Evolutionary conservation across 164 flowering plant genomes (phyloP), one percentile per base, ranked within the genome.

Genomic region (Kalanchoe fedtschenkoi): DNA sequence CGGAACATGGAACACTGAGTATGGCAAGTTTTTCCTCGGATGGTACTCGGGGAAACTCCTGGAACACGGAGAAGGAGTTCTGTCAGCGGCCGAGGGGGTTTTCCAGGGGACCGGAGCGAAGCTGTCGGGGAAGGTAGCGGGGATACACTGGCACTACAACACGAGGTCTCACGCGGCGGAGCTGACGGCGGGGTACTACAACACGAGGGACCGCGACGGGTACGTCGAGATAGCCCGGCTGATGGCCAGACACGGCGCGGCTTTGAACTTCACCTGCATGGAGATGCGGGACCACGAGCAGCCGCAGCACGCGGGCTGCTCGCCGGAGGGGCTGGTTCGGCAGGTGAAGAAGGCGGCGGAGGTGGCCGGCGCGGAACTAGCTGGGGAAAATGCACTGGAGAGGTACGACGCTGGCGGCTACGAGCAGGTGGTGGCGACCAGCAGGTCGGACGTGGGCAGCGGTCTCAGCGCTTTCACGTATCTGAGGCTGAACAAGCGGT

Each of bases 41-140:
- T 83, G 87, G 87, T 83, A 83, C 69, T 80, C 83, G 66, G 83
- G 80, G 56, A 83, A 57, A 71, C 71, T 83, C 61, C 71, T 83
- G 29, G 71, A 63, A 62, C 87, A 80, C 65, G 84, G 84, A 26
- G 87, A 80, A 76, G 77, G 74, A 34, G 72, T 83, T 71, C 78
- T 80, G 59, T 76, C 69, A 46, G 78, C 66, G 70, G 81, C 83
- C 34, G 79, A 82, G 60, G 75, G 67, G 28, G 61, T 83, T 62
- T 58, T 83, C 56, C 66, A 69, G 67, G 67, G 77, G 61, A 61
- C 73, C 72, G 73, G 79, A 71, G 73, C 68, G 69, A 46, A 65
- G 64, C 44, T 64, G 60, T 14, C 65, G 64, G 57, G 66, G 65
- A 81, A 78, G 63, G 74, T 81, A 75, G 85, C 78, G 67, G 77